Conservation (phyloP, 2,329 filamentous ascomycete genomes). For the Sclerotiophoma versabilis region DNA sequence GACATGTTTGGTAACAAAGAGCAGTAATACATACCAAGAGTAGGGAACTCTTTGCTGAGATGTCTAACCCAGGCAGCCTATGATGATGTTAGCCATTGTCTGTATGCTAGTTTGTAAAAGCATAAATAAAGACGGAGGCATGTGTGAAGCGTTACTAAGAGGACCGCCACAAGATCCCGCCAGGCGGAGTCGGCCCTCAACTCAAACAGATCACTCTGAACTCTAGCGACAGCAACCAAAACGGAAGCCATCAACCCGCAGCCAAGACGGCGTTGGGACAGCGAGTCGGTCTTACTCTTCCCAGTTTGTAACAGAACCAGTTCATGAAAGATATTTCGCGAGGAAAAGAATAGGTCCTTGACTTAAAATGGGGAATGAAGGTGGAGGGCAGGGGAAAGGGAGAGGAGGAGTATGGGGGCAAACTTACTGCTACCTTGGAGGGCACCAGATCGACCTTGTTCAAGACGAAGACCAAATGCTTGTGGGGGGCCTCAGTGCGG, state of each 20-base stretch:
- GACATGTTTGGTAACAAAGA: neutral
- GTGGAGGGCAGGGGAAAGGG: constrained; percentile 39
- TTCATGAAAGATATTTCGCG: constrained; percentile 65
- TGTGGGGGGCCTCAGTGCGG: constrained; percentile 90
- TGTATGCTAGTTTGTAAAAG: constrained; percentile 25
- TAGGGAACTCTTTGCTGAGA: constrained; percentile 90
- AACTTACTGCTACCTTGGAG: constrained; percentile 91
- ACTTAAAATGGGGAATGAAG: constrained; percentile 84
- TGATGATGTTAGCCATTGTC: constrained; percentile 32
- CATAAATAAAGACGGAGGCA: constrained; percentile 43
- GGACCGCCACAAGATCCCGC: constrained; percentile 72
- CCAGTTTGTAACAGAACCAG: constrained; percentile 98
- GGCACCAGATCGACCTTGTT: constrained; percentile 96
- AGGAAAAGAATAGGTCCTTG: constrained; percentile 73
- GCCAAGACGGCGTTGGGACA: constrained; percentile 67
- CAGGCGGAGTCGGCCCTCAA: constrained; percentile 82
- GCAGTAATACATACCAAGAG: constrained; percentile 60
- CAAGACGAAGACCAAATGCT: constrained; percentile 87
- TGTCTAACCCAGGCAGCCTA: constrained; percentile 92
- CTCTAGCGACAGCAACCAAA: constrained; percentile 84
- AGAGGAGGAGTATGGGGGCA: constrained; percentile 12
- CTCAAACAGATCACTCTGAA: constrained; percentile 89
- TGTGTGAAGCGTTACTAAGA: constrained; percentile 99
- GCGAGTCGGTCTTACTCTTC: constrained; percentile 86
- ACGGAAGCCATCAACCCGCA: constrained; percentile 79